Evolutionary conservation across 345 rosid species (phyloP).

Genomic region (Populus pruinosa): DNA sequence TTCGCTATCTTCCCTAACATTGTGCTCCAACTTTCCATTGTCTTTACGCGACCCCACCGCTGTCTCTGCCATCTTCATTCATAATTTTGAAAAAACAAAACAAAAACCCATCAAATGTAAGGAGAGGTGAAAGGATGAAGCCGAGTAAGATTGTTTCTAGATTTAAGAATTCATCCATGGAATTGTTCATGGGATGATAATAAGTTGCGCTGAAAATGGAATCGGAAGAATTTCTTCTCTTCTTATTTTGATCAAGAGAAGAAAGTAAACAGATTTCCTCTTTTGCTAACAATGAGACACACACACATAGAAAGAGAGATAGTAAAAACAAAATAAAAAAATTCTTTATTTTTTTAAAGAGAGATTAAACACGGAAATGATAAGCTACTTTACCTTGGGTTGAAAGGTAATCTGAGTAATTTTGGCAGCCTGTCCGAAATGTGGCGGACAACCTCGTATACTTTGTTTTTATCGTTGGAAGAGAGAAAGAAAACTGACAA

Average conservation of each 20-base stretch:
- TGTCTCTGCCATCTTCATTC: slow-evolving; percentile 7
- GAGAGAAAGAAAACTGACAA: not conserved
- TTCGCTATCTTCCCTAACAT: slow-evolving; percentile 58
- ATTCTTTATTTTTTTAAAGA: not conserved
- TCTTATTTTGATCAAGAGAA: not conserved
- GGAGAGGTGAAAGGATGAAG: not conserved
- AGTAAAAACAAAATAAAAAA: not conserved
- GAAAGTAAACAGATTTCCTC: not conserved
- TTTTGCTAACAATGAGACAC: not conserved
- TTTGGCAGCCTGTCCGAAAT: not conserved
- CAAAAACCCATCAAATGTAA: not conserved
- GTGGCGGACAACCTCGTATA: not conserved
- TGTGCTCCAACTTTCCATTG: not conserved
- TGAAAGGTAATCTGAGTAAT: not conserved
- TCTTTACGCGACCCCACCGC: slow-evolving; percentile 1
- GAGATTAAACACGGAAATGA: not conserved
- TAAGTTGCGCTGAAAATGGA: not conserved
- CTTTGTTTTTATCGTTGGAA: not conserved
- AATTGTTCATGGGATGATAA: not conserved
- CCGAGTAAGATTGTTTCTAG: not conserved
- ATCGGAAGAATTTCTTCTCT: not conserved
- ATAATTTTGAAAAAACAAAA: not conserved
- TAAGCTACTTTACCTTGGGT: not conserved
- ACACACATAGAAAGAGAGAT: not conserved
- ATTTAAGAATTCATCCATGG: not conserved